These are phyloP conservation scores for Salvia miltiorrhiza DNA, from an alignment of 257 asterid species.

Conservation along the genomic window DNA sequence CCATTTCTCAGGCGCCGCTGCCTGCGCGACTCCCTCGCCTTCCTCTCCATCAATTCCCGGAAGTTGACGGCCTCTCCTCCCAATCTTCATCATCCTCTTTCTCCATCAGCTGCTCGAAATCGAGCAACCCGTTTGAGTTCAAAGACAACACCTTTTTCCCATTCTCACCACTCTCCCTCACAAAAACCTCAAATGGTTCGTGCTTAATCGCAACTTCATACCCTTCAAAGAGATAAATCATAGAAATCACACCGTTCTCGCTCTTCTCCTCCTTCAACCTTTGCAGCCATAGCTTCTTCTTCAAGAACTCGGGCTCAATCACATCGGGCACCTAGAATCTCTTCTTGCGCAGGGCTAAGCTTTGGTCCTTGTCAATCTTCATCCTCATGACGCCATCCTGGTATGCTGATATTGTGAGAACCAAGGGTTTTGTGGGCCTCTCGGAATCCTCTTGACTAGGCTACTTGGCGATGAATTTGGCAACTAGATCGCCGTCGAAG, in stretches of 20 bases:
- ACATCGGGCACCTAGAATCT: constrained; percentile 96
- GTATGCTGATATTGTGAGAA: constrained; percentile 65
- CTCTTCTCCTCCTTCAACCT: constrained; percentile 56
- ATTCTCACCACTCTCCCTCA: constrained; percentile 62
- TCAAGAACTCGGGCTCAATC: constrained; percentile 64
- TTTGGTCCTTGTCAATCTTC: constrained; percentile 83
- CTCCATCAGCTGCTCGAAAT: constrained; percentile 81
- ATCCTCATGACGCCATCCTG: constrained; percentile 88
- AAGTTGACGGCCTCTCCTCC: too few relatives aligned
- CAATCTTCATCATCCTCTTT: too few relatives aligned
- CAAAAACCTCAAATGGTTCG: constrained; percentile 88
- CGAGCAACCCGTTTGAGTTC: constrained; percentile 86
- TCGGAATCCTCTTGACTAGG: constrained; percentile 29
- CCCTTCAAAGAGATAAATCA: constrained; percentile 72
- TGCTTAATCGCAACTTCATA: constrained; percentile 85
- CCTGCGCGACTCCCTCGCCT: too few relatives aligned
- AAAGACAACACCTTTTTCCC: constrained; percentile 73
- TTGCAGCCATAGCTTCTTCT: constrained; percentile 69
- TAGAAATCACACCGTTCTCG: constrained; percentile 52
- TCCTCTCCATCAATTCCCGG: too few relatives aligned
- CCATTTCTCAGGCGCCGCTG: too few relatives aligned
- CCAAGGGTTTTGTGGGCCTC: constrained; percentile 43
- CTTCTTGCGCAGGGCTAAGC: constrained; percentile 62
- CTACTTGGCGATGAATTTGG: constrained; percentile 50
- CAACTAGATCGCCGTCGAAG: constrained; percentile 76